Base-by-base conservation (phyloP, 768 basidiomycete genomes). In the Auricularia cornea region DNA sequence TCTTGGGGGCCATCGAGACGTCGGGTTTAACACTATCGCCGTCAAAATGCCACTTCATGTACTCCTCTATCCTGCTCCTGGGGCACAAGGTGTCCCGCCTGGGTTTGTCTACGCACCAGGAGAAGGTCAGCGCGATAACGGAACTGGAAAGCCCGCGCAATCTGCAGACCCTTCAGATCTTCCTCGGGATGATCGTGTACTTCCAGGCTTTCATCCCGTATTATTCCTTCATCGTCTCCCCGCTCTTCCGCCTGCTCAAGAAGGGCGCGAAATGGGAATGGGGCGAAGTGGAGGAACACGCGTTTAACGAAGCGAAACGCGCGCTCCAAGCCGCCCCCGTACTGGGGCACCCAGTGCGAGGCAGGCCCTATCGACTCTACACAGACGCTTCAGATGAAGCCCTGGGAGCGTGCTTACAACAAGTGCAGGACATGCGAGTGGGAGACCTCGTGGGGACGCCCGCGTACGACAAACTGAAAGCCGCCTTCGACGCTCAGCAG, bases 141-240 rank as follows among this genome's bases (percentile, higher is more conserved):
- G 65, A 73, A 10, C 63, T 78, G 0, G 65, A 33, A 2, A 51
- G 56, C 3, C 77, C 76, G 0, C 29, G n/a, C 0, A 71, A 70
- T 26, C 64, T 70, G 0, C 16, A 61, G 18, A 71, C 74, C 18
- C 61, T 78, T 4, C 75, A 75, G 59, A 70, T 63, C 5, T 77
- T 75, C 64, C 64, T 77, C 1, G 77, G 77, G 1, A 76, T 74
- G 74, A 71, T 74, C 33, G 74, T 77, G 0, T 78, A 78, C 59
- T 78, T 78, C 63, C 67, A 75, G 0, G 33, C 66, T 0, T 79
- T 73, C 65, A 73, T 79, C 18, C 75, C 35, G 10, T 35, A 35
- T 14, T 78, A 76, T 63, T 66, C 77, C 0, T 70, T 67, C 61
- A 73, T 77, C 1, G 75, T 70, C 1, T 44, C 66, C 0, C 78